Evolutionary conservation across 2,329 filamentous ascomycete genomes (phyloP), one percentile per base, ranked within the genome.

Genomic region (Colletotrichum eremochloae): DNA sequence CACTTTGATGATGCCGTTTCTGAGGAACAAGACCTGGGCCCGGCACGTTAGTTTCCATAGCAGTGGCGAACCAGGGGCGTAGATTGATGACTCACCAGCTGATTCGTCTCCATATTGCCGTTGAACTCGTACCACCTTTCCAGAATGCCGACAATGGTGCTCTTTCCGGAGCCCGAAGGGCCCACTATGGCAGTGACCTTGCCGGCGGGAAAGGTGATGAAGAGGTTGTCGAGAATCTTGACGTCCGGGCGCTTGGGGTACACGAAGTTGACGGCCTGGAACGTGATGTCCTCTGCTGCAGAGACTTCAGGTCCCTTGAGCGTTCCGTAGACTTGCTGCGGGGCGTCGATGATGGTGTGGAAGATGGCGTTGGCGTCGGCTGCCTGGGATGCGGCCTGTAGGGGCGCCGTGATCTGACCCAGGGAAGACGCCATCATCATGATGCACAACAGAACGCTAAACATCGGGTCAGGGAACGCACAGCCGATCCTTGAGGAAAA

Each of bases 21-120:
- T 76, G 5, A 83, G 78, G 80, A 81, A 83, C 50, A 79, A 80
- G n/a, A 82, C 80, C 5, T 77, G 74, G n/a, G 61, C 61, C 62
- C 0, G 76, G 75, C n/a, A 3, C 24, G n/a, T 72, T 38, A 69
- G 44, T 7, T 12, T 15, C 33, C 44, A n/a, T 95, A 95, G 24
- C 88, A 88, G 42, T 97, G 93, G 0, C 29, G 88, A 88, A 42
- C 97, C 93, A 0, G 95, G 95, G 67, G 94, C 90, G 80, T 98
- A 98, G 80, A 11, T 24, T 24, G 33, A 24, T 98, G 12, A 46
- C 69, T 60, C 24, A 72, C 67, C n/a, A 73, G 67, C 46, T 73
- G 71, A 15, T 73, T 73, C 24, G 61, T 66, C 12, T 71, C 55
- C 38, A 67, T 38, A 2, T 73, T 56, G 15, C 71, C 71, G 53